These are phyloP conservation scores for Friedmanniomyces simplex DNA, from an alignment of 495 filamentous ascomycete species.

Conservation along the genomic window DNA sequence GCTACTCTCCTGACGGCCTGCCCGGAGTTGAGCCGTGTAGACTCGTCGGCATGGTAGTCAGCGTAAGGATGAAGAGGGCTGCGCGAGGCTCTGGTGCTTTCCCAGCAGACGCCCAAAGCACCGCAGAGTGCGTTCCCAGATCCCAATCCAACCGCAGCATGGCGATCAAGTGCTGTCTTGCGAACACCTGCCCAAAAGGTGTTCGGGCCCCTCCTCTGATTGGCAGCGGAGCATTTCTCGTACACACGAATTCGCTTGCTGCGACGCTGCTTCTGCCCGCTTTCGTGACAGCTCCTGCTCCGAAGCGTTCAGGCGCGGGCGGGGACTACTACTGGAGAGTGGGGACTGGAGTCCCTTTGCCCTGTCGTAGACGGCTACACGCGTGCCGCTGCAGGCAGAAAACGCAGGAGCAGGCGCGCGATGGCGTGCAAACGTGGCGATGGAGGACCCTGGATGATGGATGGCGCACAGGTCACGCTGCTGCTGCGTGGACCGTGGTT, in stretches of 20 bases:
- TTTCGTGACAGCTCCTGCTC: background rate
- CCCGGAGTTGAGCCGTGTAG: background rate
- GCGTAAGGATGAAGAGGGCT: background rate
- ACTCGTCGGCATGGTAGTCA: background rate
- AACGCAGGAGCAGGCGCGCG: background rate
- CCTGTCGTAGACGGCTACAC: background rate
- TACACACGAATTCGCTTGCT: background rate
- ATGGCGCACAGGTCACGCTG: slow-evolving; percentile 1
- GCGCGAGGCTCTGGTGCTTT: background rate
- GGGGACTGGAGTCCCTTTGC: background rate
- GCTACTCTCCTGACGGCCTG: background rate
- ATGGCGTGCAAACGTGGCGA: background rate
- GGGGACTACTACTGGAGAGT: no score
- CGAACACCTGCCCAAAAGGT: background rate
- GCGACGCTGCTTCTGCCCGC: background rate
- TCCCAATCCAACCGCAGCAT: background rate
- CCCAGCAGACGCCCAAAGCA: no score
- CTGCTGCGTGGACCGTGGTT: background rate
- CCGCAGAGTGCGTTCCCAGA: no score
- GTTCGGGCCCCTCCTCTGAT: background rate
- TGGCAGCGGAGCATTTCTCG: background rate
- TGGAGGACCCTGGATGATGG: background rate
- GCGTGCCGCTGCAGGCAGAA: background rate
- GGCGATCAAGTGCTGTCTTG: background rate
- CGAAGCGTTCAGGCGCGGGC: no score